Evolutionary conservation across 2,329 filamentous ascomycete species (phyloP).

Genomic region (Cercospora canescens): DNA sequence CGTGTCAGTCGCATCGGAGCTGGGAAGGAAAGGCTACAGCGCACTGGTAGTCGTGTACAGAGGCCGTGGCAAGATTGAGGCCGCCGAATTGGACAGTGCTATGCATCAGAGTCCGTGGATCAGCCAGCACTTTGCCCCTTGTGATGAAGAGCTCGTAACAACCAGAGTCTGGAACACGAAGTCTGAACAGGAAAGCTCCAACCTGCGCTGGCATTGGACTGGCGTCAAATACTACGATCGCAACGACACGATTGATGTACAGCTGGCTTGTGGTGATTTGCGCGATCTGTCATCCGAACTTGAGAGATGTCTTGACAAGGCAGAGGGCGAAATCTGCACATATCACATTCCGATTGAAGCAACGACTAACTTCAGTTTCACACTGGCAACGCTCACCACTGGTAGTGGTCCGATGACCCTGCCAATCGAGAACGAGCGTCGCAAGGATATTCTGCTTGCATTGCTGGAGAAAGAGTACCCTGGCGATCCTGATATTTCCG

Average conservation of each 20-base stretch:
- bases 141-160: neutral
- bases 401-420: neutral
- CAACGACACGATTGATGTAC: neutral
- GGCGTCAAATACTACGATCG: neutral
- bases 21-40: neutral
- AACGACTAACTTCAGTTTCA: neutral
- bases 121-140: neutral
- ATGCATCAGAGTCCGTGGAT: neutral
- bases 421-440: neutral
- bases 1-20: neutral
- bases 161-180: neutral
- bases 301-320: neutral
- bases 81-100: neutral
- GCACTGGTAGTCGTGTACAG: conserved; percentile 5
- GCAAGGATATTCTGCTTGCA: conserved; percentile 6
- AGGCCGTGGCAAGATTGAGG: neutral
- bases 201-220: neutral
- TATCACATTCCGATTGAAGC: neutral
- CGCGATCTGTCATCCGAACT: neutral
- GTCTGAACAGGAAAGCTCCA: neutral
- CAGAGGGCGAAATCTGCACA: neutral
- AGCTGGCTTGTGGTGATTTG: neutral
- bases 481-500: neutral
- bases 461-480: conserved; percentile 11
- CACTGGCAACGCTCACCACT: neutral